phyloP scores from a whole-genome alignment of 495 filamentous ascomycete species.

The Glutinoglossum americanum region DNA sequence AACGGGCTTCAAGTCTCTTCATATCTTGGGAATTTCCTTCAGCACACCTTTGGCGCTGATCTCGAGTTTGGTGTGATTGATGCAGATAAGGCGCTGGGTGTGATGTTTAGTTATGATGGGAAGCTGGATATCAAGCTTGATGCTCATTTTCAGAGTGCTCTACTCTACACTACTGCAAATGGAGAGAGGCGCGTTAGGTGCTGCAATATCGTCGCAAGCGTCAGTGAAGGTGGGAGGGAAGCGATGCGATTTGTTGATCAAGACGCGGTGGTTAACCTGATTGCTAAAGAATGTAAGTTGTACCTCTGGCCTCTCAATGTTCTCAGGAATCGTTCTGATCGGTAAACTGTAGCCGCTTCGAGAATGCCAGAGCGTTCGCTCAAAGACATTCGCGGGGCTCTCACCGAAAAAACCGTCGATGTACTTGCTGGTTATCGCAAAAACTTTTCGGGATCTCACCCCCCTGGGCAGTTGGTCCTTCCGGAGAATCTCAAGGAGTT shows the following conservation, averaged over 20 bases:
- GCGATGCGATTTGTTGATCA: slow-evolving; percentile 85
- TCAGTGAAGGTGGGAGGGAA: slow-evolving; percentile 64
- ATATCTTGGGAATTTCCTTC: slow-evolving; percentile 90
- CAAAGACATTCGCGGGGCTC: slow-evolving; percentile 64
- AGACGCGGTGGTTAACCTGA: slow-evolving; percentile 66
- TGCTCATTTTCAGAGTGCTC: slow-evolving; percentile 89
- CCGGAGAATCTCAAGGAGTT: slow-evolving; percentile 95
- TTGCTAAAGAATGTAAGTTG: slow-evolving; percentile 62
- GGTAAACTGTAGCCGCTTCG: slow-evolving; percentile 36
- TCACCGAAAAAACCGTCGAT: slow-evolving; percentile 88
- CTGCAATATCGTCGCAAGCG: slow-evolving; percentile 77
- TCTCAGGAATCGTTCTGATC: not conserved
- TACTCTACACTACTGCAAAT: slow-evolving; percentile 80
- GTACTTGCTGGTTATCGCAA: slow-evolving; percentile 87
- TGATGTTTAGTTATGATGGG: slow-evolving; percentile 89
- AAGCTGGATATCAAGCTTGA: slow-evolving; percentile 92
- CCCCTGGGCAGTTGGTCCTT: slow-evolving; percentile 81
- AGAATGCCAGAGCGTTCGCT: slow-evolving; percentile 59
- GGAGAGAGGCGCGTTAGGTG: slow-evolving; percentile 85
- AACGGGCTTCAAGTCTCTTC: slow-evolving; percentile 85
- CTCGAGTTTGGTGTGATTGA: slow-evolving; percentile 87
- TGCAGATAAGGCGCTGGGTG: slow-evolving; percentile 78
- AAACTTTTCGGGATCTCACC: slow-evolving; percentile 65
- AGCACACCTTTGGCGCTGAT: slow-evolving; percentile 86
- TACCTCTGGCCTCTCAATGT: not conserved